Base-by-base conservation (phyloP, 768 basidiomycete species). In the Suillus placidus region DNA sequence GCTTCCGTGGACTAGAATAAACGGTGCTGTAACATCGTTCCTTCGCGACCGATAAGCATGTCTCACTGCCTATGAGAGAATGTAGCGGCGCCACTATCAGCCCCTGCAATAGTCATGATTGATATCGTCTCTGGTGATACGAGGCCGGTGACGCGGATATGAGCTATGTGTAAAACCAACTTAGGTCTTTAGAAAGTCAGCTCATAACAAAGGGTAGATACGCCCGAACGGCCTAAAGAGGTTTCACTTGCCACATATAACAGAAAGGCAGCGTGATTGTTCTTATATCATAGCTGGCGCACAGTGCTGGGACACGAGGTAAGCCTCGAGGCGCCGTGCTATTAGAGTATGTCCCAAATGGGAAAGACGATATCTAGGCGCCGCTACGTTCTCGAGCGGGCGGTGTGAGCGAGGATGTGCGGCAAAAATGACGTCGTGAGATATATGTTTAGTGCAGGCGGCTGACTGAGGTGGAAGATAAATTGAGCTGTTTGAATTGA, bases 311-410 rank as follows among this genome's bases (percentile, higher is more conserved):
- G 52, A 60, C 69, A 71, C 57, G 72, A 73, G 69, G 70, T 47
- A 64, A 55, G 69, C 73, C 75, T 76, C 68, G 70, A 74, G 73
- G 73, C 67, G 18, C 55, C 38, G 60, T 45, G 67, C 26, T 23
- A 7, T 38, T 35, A 13, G 66, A 72, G 69, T 0, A 30, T 2
- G 32, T 65, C 68, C 10, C 2, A 65, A 76, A 58, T 40, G 62
- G 74, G 69, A 74, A 26, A 52, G 61, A 6, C 3, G n/a, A 47
- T 67, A 67, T 61, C 58, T 65, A 61, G 60, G 35, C 51, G 66
- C 60, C 58, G 7, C 23, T 14, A 49, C 13, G 54, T 34, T 55
- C 32, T 23, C 26, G 65, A 14, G 45, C n/a, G n/a, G 37, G 54
- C 38, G 23, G 40, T 67, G 38, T 54, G 57, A n/a, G 38, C 40